A percentile compares a stretch with the other conserved stretches of the same genome.
Evolutionary conservation across 2,329 filamentous ascomycete species (phyloP).

Genomic region (Cladosporium sphaerospermum): DNA sequence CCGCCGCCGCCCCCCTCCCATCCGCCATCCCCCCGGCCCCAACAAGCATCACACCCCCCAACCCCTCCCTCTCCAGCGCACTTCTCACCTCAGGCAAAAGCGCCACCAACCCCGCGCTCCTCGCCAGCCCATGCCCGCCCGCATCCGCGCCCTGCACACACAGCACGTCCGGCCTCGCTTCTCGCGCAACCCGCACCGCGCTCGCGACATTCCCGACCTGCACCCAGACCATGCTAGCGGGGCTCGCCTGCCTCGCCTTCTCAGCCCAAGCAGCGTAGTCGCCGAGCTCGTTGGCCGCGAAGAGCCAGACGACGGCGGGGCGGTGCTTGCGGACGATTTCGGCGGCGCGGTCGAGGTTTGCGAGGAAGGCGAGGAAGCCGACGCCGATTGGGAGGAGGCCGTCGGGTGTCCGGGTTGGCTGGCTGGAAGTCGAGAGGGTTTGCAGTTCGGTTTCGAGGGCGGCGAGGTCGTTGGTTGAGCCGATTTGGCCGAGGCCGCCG

Average conservation of each 20-base stretch:
- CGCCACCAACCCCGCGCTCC: slow-evolving; percentile 49
- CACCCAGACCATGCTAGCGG: slow-evolving; percentile 48
- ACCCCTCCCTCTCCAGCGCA: slow-evolving; percentile 21
- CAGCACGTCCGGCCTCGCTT: slow-evolving; percentile 49
- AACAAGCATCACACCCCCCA: slow-evolving; percentile 34
- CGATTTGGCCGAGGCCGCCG: slow-evolving; percentile 43
- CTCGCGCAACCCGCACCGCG: slow-evolving; percentile 42
- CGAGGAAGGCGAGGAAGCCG: slow-evolving; percentile 54
- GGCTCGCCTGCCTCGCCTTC: slow-evolving; percentile 27
- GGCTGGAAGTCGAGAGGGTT: neutral
- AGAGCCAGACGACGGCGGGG: slow-evolving; percentile 61
- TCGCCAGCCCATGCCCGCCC: slow-evolving; percentile 55
- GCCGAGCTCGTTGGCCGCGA: slow-evolving; percentile 49
- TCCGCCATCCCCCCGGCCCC: slow-evolving; percentile 57
- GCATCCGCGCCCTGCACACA: slow-evolving; percentile 60
- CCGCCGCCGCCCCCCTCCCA: slow-evolving; percentile 50
- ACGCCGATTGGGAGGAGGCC: slow-evolving; percentile 49
- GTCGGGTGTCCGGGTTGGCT: slow-evolving; percentile 24
- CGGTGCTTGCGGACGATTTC: slow-evolving; percentile 42
- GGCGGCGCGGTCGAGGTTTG: slow-evolving; percentile 37
- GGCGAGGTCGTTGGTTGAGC: slow-evolving; percentile 37
- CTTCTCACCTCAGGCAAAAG: slow-evolving; percentile 53
- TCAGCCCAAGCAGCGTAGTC: slow-evolving; percentile 30
- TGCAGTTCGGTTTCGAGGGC: slow-evolving; percentile 20
- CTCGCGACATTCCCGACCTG: slow-evolving; percentile 56